Evolutionary conservation across 257 asterid species (phyloP).

Genomic region (Nicotiana tomentosiformis): DNA sequence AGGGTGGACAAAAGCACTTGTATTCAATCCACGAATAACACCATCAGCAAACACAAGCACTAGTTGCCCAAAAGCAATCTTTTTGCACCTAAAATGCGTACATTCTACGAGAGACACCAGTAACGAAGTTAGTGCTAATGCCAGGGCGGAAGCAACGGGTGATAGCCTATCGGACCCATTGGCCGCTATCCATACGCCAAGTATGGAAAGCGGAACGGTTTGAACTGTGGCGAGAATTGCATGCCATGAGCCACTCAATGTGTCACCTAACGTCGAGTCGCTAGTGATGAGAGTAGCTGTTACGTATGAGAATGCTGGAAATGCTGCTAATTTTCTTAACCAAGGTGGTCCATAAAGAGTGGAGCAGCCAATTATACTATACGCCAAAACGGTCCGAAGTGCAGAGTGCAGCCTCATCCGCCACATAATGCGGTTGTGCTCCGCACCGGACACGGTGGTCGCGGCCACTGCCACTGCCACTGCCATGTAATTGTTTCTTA

Average conservation of each 20-base stretch:
- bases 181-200: slow-evolving; percentile 21
- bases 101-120: slow-evolving; percentile 41
- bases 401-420: slow-evolving; percentile 47
- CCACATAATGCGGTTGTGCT: slow-evolving; percentile 41
- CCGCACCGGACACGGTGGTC: slow-evolving; percentile 24
- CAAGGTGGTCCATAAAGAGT: slow-evolving; percentile 45
- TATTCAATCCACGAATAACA: slow-evolving; percentile 20
- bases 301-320: slow-evolving; percentile 47
- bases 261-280: slow-evolving; percentile 48
- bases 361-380: slow-evolving; percentile 42
- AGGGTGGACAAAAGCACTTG: slow-evolving; percentile 29
- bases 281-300: slow-evolving; percentile 36
- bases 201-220: slow-evolving; percentile 43
- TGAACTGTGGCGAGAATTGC: slow-evolving; percentile 41
- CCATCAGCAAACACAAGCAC: slow-evolving; percentile 41
- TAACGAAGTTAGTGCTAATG: slow-evolving; percentile 31
- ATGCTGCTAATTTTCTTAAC: slow-evolving; percentile 11
- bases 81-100: slow-evolving; percentile 41
- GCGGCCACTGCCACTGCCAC: background rate
- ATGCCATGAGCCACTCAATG: slow-evolving; percentile 48
- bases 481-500: background rate
- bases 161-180: slow-evolving; percentile 16
- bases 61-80: slow-evolving; percentile 61
- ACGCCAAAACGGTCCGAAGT: slow-evolving; percentile 38
- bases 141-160: slow-evolving; percentile 22